phyloP scores from a whole-genome alignment of 129 eudicot species.

The Pittosporum tobira region DNA sequence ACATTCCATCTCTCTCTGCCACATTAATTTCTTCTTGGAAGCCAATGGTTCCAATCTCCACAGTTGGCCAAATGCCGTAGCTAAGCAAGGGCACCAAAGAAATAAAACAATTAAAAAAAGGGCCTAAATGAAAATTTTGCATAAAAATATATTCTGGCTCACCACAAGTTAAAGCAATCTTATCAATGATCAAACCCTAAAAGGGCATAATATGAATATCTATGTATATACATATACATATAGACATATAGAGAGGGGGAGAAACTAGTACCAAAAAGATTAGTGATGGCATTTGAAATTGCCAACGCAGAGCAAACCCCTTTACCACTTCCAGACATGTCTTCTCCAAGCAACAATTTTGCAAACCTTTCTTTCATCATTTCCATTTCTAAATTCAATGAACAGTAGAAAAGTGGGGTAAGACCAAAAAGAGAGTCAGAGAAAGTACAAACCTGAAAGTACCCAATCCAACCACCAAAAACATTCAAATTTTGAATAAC shows the following conservation, averaged over 20 bases:
- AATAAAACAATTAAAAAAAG: conserved; percentile 9
- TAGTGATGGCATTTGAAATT: conserved; percentile 83
- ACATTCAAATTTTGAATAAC: conserved; percentile 25
- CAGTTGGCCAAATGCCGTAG: conserved; percentile 78
- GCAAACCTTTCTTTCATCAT: conserved; percentile 87
- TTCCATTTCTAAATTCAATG: conserved; percentile 52
- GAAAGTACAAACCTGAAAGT: conserved; percentile 25
- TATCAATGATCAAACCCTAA: background rate
- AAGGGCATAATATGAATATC: background rate
- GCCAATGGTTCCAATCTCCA: conserved; percentile 95
- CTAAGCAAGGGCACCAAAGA: conserved; percentile 25
- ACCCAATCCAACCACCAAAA: conserved; percentile 8
- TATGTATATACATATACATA: no score
- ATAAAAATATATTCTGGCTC: background rate
- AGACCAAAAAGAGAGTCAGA: conserved; percentile 17
- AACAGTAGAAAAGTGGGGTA: conserved; percentile 6
- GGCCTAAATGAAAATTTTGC: background rate
- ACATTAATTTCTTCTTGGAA: conserved; percentile 63
- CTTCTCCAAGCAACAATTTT: conserved; percentile 82
- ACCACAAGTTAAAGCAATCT: background rate
- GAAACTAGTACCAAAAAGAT: conserved; percentile 58
- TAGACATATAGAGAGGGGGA: background rate
- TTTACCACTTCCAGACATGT: conserved; percentile 96
- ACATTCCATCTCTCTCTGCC: conserved; percentile 91
- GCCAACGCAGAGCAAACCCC: conserved; percentile 91